Base-by-base conservation (phyloP, 2,329 filamentous ascomycete species). In the Neurospora crassa region DNA sequence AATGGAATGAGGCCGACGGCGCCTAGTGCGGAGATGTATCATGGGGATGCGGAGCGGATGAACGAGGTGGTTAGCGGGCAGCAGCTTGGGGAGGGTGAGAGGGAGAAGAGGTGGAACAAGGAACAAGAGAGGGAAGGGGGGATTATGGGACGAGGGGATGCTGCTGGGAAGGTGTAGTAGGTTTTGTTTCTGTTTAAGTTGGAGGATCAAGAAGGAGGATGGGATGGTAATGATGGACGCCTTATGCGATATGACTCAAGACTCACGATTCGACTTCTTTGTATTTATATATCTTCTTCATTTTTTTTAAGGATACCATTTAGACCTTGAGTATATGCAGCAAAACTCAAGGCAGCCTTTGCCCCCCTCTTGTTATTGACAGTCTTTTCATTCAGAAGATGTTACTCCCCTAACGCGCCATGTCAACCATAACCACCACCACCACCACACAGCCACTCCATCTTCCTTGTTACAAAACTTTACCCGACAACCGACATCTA, bases 1-100 rank as follows among this genome's bases (percentile, higher is more conserved):
- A 67, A 53, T 70, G 37, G 40, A 7, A 71, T 71, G 18, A 74
- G 72, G 71, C 74, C 74, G 7, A 24, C 14, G 42, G n/a, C 69
- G 47, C 74, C 74, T 42, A 18, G 70, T 63, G 69, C 70, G 12
- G 70, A 69, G 20, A 53, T 53, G 53, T 63, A 34, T 34, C 53
- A 63, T 37, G 63, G 43, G 20, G 53, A 45, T 11, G 71, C 42
- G 42, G 69, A 37, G 40, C 69, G 18, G 53, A 71, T 72, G 72
- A 70, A 69, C 47, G 72, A 71, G 63, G 68, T 40, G 12, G 53
- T 34, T 10, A 29, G 53, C 8, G 24, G 4, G 5, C 24, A 37
- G 34, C 29, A 29, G 29, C 29, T 29, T 59, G 47, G 47, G 3
- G 24, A 59, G 24, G 24, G 47, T 16, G 47, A 59, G 47, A 59